Evolutionary conservation across 73 alveolate species (phyloP).

Genomic region (Tetrahymena thermophila): DNA sequence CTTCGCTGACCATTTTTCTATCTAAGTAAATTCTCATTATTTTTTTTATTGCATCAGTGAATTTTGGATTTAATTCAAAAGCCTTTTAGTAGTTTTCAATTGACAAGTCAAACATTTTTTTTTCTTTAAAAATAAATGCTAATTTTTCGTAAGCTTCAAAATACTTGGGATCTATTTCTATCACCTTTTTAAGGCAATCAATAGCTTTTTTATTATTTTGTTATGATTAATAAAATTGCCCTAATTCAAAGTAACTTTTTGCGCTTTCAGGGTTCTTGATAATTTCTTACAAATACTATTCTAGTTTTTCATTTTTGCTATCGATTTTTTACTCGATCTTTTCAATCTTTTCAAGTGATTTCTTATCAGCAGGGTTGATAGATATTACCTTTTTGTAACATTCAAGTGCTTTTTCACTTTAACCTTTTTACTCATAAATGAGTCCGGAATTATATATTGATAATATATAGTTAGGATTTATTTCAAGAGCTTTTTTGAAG

Average conservation of each 20-base stretch:
- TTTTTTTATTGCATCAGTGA: background rate
- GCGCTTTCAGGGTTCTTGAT: background rate
- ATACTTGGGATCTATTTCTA: background rate
- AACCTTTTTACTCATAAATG: background rate
- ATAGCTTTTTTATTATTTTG: background rate
- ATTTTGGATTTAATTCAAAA: background rate
- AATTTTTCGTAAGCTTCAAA: background rate
- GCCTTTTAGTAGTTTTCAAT: background rate
- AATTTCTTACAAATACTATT: background rate
- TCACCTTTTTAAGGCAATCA: background rate
- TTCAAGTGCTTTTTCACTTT: background rate
- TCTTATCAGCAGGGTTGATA: background rate
- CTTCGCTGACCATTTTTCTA: background rate
- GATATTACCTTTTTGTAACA: background rate
- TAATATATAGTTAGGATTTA: background rate
- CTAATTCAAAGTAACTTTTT: background rate
- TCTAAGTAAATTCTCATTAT: background rate
- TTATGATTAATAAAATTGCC: background rate
- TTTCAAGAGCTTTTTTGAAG: background rate
- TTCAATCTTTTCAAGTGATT: background rate
- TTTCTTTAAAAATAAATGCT: background rate
- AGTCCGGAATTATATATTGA: background rate
- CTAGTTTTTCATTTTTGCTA: background rate
- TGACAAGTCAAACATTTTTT: background rate
- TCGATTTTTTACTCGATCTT: background rate